These are phyloP conservation scores for Puccinia polysora DNA, from an alignment of 1,284 basidiomycete species.

Conservation along the genomic window DNA sequence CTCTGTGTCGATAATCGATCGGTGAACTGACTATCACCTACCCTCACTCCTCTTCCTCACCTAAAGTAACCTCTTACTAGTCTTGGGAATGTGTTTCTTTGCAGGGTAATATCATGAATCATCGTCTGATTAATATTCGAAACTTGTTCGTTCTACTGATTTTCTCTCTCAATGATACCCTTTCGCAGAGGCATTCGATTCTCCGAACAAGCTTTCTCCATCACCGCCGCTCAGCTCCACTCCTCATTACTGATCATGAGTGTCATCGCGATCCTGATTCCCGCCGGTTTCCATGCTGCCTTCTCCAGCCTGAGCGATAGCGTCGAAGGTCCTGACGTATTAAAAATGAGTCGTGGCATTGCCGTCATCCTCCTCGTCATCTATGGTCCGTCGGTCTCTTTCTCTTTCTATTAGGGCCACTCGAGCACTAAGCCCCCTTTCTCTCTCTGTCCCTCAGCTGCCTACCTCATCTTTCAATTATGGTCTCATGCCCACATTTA, in stretches of 20 bases:
- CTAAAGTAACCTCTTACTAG: conserved; percentile 47
- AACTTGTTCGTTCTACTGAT: conserved; percentile 46
- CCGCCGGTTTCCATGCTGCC: conserved; percentile 62
- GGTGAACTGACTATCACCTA: not conserved
- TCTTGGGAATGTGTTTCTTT: conserved; percentile 57
- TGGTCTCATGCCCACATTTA: conserved; percentile 75
- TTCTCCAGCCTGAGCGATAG: conserved; percentile 51
- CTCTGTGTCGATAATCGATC: not conserved
- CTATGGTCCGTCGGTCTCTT: conserved; percentile 44
- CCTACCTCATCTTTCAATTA: conserved; percentile 77
- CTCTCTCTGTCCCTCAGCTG: conserved; percentile 65
- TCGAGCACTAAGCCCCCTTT: conserved; percentile 7
- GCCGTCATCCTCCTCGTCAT: conserved; percentile 72
- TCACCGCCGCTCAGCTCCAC: conserved; percentile 68
- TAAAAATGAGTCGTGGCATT: conserved; percentile 72
- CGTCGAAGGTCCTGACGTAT: conserved; percentile 57
- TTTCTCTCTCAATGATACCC: too few relatives aligned
- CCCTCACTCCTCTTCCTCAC: conserved; percentile 57
- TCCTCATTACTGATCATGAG: conserved; percentile 57
- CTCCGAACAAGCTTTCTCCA: conserved; percentile 70
- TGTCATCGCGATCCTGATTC: conserved; percentile 67
- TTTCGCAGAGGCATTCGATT: conserved; percentile 67
- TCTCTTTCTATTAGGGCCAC: too few relatives aligned
- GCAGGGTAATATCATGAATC: not conserved
- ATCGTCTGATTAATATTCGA: not conserved